Percentiles rank a stretch among this genome's conserved stretches.
phyloP scores from a whole-genome alignment of 257 asterid species.

The Capsicum rhomboideum region DNA sequence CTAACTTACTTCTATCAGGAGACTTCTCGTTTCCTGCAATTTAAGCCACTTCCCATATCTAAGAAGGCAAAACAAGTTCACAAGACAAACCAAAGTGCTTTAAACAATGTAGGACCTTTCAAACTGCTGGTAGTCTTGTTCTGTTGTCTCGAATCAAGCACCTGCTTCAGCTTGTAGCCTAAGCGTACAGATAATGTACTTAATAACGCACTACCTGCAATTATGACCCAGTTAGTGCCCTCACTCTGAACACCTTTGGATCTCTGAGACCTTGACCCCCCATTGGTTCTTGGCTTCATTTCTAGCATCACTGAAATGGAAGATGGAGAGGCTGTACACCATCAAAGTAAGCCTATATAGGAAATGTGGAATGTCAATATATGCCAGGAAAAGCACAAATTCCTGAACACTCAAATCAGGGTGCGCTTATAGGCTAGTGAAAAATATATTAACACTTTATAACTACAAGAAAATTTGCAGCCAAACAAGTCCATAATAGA shows the following conservation, averaged over 20 bases:
- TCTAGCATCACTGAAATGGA: constrained; percentile 13
- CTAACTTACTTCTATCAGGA: constrained; percentile 33
- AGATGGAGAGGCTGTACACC: constrained; percentile 13
- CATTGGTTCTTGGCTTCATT: constrained; percentile 52
- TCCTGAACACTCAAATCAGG: neutral
- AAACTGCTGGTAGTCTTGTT: constrained; percentile 27
- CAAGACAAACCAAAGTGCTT: neutral
- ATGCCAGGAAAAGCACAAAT: neutral
- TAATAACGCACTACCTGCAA: constrained; percentile 75
- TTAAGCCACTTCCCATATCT: constrained; percentile 13
- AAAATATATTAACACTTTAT: neutral
- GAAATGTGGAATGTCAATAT: constrained; percentile 3
- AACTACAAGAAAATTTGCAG: neutral
- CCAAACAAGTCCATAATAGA: neutral
- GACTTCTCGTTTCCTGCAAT: constrained; percentile 48
- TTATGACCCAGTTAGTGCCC: constrained; percentile 75
- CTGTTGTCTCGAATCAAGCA: constrained; percentile 46
- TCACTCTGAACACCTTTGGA: constrained; percentile 41
- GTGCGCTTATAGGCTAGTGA: neutral
- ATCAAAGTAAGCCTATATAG: constrained; percentile 23
- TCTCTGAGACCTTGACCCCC: constrained; percentile 29
- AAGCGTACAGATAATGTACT: constrained; percentile 71
- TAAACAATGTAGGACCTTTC: constrained; percentile 35
- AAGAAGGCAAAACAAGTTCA: constrained; percentile 11
- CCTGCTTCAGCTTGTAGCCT: constrained; percentile 79